Base-by-base conservation (phyloP, 306 rosid genomes). In the Malus fusca region DNA sequence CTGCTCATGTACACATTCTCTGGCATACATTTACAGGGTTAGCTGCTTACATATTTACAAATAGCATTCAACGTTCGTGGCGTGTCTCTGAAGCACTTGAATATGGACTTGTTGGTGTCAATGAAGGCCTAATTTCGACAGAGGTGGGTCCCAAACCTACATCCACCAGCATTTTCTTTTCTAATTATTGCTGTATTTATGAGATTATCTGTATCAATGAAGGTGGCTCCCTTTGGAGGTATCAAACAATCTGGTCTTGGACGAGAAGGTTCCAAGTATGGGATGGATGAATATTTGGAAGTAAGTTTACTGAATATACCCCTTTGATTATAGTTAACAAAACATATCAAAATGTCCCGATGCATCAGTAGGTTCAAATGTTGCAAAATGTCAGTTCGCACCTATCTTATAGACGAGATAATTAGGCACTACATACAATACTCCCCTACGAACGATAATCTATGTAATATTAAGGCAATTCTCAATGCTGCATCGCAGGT, bases 141-240 rank as follows among this genome's bases (percentile, higher is more conserved):
- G 99, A 92, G 97, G 98, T 90, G 74, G 73, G 74, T 83, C 75
- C 69, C 77, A 61, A 61, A 72, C 81, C 76, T 81, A 48, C 75
- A 43, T 71, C 59, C 17, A 63, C 43, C 43, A 18, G 68, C 68
- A 31, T 64, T 64, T 25, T 15, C 17, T 21, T 75, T 44, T 68
- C 13, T 42, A 21, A 19, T 62, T 19, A 26, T 67, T 70, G 76
- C 37, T 37, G 75, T 51, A 60, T 66, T 44, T 61, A 22, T 77
- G 10, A 48, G 21, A 60, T 75, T 43, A 80, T 77, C 31, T 72
- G 62, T 63, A n/a, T 78, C 68, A 40, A 78, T 84, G 82, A 63
- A 92, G 99, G 97, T 95, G 86, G 99, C 97, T 79, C 99, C 99
- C 33, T 95, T 95, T 74, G 99, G 99, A 68, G 99, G 99, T 75